phyloP scores from a whole-genome alignment of 108 stramenopile genomes.

The Pinguiococcus pyrenoidosus region DNA sequence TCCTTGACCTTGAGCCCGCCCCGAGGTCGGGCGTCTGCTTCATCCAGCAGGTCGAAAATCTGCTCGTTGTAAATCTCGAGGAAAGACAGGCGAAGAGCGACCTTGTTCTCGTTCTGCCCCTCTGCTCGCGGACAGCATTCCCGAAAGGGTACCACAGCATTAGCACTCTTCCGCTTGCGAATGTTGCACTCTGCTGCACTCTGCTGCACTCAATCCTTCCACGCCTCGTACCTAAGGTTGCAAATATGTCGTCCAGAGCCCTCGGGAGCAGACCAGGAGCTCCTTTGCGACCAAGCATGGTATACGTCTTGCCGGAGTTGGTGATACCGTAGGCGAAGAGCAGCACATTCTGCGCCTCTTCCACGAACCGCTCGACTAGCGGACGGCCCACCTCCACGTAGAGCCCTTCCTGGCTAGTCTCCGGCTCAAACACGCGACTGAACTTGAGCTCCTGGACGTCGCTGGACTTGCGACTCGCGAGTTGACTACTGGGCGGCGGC shows the following conservation, averaged over 20 bases:
- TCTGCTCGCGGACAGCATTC: constrained; percentile 5
- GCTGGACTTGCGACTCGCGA: too few species aligned
- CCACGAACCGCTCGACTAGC: constrained; percentile 19
- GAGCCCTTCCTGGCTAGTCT: constrained; percentile 18
- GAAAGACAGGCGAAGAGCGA: constrained; percentile 72
- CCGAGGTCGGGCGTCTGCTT: constrained; percentile 3
- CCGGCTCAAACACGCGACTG: constrained; percentile 17
- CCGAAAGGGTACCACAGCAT: constrained; percentile 2
- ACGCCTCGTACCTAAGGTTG: too few species aligned
- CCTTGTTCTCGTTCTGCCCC: constrained; percentile 1
- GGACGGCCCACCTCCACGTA: constrained; percentile 15
- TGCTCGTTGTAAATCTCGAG: constrained; percentile 97
- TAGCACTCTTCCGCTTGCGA: too few species aligned
- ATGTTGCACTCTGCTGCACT: too few species aligned
- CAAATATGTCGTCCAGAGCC: constrained; percentile 48
- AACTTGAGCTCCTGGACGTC: constrained; percentile 29
- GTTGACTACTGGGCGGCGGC: too few species aligned
- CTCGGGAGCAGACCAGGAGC: constrained; percentile 28
- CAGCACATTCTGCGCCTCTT: constrained; percentile 34
- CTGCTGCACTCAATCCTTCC: too few species aligned
- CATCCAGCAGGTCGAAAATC: constrained; percentile 73
- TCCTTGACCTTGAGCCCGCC: background rate
- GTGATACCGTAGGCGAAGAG: constrained; percentile 95
- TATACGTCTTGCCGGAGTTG: constrained; percentile 95
- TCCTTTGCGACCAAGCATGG: constrained; percentile 63